Evolutionary conservation across 2,329 filamentous ascomycete genomes (phyloP).

Genomic region (Pseudogymnoascus sp.): DNA sequence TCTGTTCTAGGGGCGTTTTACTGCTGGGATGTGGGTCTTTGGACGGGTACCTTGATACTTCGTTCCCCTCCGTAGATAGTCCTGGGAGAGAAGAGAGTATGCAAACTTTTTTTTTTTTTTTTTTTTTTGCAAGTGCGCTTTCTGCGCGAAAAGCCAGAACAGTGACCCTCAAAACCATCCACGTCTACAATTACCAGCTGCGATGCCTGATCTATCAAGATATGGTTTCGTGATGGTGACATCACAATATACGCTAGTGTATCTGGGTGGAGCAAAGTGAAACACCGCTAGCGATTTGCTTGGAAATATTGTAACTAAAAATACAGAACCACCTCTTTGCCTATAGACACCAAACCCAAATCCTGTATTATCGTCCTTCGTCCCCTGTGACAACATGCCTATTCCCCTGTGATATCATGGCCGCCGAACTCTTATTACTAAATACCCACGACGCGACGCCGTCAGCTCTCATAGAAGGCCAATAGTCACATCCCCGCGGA

Average conservation of each 20-base stretch:
- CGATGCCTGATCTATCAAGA: too few species aligned
- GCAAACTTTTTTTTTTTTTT: not conserved
- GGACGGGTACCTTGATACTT: not conserved
- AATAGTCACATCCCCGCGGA: constrained; percentile 18
- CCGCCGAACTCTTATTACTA: constrained; percentile 15
- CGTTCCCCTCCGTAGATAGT: not conserved
- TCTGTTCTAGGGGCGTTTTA: not conserved
- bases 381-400: not conserved
- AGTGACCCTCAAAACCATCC: not conserved
- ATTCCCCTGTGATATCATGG: constrained; percentile 8
- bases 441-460: not conserved
- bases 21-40: not conserved
- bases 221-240: not conserved
- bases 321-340: not conserved
- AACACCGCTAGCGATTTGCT: not conserved
- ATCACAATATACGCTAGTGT: not conserved
- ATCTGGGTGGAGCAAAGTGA: not conserved
- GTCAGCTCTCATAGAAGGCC: constrained; percentile 11
- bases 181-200: not conserved
- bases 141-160: not conserved
- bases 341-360: not conserved
- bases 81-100: not conserved
- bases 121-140: not conserved
- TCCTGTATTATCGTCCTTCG: not conserved
- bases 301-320: not conserved